These are phyloP conservation scores for Fragosphaeria purpurea DNA, from an alignment of 2,329 filamentous ascomycete genomes.

Conservation along the genomic window DNA sequence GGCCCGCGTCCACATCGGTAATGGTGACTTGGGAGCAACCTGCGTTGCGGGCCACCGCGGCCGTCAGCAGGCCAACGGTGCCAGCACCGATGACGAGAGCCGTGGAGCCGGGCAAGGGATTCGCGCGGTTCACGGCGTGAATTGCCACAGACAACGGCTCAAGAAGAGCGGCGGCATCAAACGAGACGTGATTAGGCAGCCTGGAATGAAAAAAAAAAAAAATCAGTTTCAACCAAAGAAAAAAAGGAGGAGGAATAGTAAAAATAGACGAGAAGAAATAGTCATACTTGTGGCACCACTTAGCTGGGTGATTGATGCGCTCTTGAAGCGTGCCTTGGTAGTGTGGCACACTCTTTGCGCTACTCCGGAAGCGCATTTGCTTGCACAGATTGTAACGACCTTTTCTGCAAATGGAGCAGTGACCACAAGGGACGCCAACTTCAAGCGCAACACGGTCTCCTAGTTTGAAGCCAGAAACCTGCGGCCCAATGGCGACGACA, in stretches of 20 bases:
- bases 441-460: slow-evolving; percentile 51
- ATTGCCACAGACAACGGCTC: slow-evolving; percentile 54
- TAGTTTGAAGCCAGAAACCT: slow-evolving; percentile 40
- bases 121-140: slow-evolving; percentile 48
- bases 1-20: slow-evolving; percentile 49
- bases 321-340: slow-evolving; percentile 55
- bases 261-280: background rate
- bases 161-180: slow-evolving; percentile 49
- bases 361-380: slow-evolving; percentile 51
- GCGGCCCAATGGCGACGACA: slow-evolving; percentile 45
- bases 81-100: slow-evolving; percentile 57
- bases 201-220: slow-evolving; percentile 20
- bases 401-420: slow-evolving; percentile 39
- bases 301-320: slow-evolving; percentile 50
- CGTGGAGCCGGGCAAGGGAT: slow-evolving; percentile 40
- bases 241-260: background rate
- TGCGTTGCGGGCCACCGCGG: slow-evolving; percentile 51
- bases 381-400: slow-evolving; percentile 54
- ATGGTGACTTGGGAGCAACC: slow-evolving; percentile 51
- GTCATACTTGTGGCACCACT: slow-evolving; percentile 51
- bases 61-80: slow-evolving; percentile 52
- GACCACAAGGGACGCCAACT: slow-evolving; percentile 44
- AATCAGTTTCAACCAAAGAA: background rate
- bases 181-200: slow-evolving; percentile 48
- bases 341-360: slow-evolving; percentile 52